These are phyloP conservation scores for Arthroderma uncinatum DNA, from an alignment of 2,329 filamentous ascomycete genomes.

Conservation along the genomic window DNA sequence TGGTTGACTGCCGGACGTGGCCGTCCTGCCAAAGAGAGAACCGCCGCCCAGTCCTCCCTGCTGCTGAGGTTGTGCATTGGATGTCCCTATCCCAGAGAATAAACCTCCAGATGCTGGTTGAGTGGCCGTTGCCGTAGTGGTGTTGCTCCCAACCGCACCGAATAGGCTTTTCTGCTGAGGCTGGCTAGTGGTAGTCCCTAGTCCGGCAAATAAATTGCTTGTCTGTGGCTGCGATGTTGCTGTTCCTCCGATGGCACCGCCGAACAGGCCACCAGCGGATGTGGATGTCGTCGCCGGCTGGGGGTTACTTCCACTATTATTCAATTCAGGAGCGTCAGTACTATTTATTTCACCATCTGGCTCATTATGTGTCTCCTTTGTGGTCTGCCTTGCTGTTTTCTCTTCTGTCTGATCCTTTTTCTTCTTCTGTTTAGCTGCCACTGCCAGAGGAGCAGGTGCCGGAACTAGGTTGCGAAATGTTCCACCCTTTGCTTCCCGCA, in stretches of 20 bases:
- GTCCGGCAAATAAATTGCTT: constrained; percentile 11
- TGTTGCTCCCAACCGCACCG: constrained; percentile 11
- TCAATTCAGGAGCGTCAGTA: background rate
- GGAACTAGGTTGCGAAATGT: no score
- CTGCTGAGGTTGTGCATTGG: constrained; percentile 17
- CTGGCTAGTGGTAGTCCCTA: constrained; percentile 21
- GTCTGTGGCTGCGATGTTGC: constrained; percentile 13
- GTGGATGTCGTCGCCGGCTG: constrained; percentile 8
- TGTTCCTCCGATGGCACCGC: constrained; percentile 16
- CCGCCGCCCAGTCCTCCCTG: constrained; percentile 14
- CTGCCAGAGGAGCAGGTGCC: no score
- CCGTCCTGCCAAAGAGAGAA: constrained; percentile 18
- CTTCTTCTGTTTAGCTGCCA: background rate
- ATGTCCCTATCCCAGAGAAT: constrained; percentile 15
- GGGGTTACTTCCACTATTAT: constrained; percentile 7
- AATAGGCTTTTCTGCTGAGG: constrained; percentile 15
- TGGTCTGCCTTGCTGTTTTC: background rate
- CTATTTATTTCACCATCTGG: background rate
- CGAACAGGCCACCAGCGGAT: constrained; percentile 25
- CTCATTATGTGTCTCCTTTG: background rate
- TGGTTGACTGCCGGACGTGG: constrained; percentile 11
- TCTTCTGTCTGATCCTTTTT: background rate
- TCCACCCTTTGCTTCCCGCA: no score
- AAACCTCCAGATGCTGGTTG: background rate
- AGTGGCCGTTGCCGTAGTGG: constrained; percentile 12